A percentile compares a stretch with the other conserved stretches of the same genome.
Conservation (phyloP, 2,329 filamentous ascomycete species). For the Apiospora saccharicola region DNA sequence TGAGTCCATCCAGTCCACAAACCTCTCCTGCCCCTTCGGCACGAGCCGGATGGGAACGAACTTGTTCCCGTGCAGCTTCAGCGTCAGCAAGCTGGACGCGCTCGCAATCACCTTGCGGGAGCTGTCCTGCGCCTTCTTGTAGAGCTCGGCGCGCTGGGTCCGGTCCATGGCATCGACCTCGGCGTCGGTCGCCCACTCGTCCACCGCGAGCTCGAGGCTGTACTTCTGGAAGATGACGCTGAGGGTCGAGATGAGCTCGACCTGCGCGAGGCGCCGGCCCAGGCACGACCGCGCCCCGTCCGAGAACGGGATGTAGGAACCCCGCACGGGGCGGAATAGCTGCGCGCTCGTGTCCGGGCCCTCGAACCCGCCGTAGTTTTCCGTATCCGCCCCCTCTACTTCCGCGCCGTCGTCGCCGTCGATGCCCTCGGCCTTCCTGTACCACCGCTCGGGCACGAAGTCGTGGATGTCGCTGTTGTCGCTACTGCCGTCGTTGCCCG, state of each 20-base stretch:
- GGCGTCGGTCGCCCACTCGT: conserved; percentile 61
- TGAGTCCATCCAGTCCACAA: conserved; percentile 50
- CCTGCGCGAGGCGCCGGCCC: conserved; percentile 65
- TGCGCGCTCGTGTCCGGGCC: conserved; percentile 67
- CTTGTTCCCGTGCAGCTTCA: conserved; percentile 69
- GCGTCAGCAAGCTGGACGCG: conserved; percentile 71
- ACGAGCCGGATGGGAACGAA: conserved; percentile 74
- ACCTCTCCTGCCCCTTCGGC: conserved; percentile 73
- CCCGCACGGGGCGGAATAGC: conserved; percentile 66
- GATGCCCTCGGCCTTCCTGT: conserved; percentile 46
- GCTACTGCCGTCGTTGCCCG: conserved; percentile 56
- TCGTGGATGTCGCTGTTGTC: conserved; percentile 74
- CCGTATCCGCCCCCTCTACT: conserved; percentile 49
- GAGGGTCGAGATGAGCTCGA: conserved; percentile 63
- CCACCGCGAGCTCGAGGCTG: conserved; percentile 75
- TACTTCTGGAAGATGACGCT: conserved; percentile 65
- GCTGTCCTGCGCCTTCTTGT: conserved; percentile 65
- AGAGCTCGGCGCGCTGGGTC: conserved; percentile 59
- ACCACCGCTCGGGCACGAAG: conserved; percentile 78
- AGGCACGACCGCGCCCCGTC: conserved; percentile 65
- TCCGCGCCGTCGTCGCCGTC: conserved; percentile 26
- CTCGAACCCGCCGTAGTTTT: conserved; percentile 65
- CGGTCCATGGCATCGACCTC: conserved; percentile 60
- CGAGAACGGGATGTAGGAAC: conserved; percentile 65
- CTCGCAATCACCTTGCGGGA: conserved; percentile 59